Evolutionary conservation across 75 land plant species (phyloP), one percentile per base, ranked within the genome.

Genomic region (Ceratopteris richardii): DNA sequence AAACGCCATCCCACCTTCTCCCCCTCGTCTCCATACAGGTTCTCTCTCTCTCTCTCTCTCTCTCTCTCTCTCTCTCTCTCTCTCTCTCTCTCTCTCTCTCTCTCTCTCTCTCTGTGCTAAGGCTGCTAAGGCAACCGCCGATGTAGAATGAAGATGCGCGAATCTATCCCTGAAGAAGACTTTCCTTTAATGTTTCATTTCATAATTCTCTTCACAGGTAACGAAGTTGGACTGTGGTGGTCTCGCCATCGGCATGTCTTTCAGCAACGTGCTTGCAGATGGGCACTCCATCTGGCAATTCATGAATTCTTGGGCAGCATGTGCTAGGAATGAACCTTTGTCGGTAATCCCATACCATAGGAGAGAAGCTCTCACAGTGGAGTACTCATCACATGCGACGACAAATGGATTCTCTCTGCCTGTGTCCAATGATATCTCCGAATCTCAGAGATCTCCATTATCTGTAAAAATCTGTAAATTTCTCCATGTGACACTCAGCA

Each of bases 221-320:
- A 74, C 80, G 24, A n/a, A 65, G 1, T 81, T 77, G 27, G 47
- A 60, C 1, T 52, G 60, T 10, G 90, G 87, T 31, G 84, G 87
- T 7, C 9, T 83, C 20, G 68, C 77, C 63, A 50, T 87, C 5
- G 87, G 74, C 0, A 73, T 68, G 44, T 69, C 73, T 11, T 43
- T 67, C 42, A 79, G 77, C 46, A 83, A 87, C 27, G 40, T 24
- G 12, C 23, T 72, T 1, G 71, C 67, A n/a, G 87, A 84, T 39
- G 85, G 81, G 16, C 57, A 65, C 27, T 77, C 75, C 23, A 57
- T 54, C 26, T 66, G 53, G 67, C 62, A 74, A 21, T 77, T 84
- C 75, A 63, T 81, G 77, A 67, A 67, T 19, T 60, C 78, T 0
- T 84, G 87, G 87, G 72, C 78, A 0, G 66, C 67, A 17, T 20